Evolutionary conservation across 2,329 filamentous ascomycete genomes (phyloP).

Genomic region (Thielaviopsis cerberus): DNA sequence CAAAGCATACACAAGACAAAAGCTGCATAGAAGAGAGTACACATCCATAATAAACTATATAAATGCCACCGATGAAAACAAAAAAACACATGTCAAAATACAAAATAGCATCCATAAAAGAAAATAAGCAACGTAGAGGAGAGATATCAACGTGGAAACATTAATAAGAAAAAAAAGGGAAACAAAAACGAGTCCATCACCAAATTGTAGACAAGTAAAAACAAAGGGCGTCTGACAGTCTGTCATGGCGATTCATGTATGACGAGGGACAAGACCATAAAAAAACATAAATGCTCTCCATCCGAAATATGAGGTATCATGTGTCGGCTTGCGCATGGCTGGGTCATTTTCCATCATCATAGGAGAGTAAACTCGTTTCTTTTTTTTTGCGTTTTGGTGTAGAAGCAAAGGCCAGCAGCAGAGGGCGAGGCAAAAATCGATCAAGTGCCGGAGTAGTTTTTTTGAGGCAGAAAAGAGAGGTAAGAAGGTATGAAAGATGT

Average conservation of each 20-base stretch:
- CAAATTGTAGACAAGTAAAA: background rate
- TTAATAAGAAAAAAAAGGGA: background rate
- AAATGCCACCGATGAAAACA: background rate
- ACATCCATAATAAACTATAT: background rate
- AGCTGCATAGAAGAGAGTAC: background rate
- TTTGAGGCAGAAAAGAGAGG: background rate
- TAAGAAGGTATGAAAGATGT: slow-evolving; percentile 2
- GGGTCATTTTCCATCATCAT: background rate
- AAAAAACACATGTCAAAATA: background rate
- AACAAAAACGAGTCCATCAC: background rate
- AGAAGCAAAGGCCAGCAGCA: background rate
- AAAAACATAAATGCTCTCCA: background rate
- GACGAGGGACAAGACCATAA: background rate
- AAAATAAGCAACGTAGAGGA: background rate
- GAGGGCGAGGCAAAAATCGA: background rate
- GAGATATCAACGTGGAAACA: background rate
- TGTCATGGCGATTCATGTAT: background rate
- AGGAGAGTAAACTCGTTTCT: background rate
- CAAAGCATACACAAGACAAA: background rate
- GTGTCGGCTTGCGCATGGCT: too few relatives aligned
- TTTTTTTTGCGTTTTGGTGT: background rate
- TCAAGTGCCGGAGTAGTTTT: background rate
- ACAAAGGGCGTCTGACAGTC: background rate
- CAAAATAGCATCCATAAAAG: background rate
- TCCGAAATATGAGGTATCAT: background rate